These are phyloP conservation scores for Psilocybe azurescens DNA, from an alignment of 768 basidiomycete species.

Conservation along the genomic window DNA sequence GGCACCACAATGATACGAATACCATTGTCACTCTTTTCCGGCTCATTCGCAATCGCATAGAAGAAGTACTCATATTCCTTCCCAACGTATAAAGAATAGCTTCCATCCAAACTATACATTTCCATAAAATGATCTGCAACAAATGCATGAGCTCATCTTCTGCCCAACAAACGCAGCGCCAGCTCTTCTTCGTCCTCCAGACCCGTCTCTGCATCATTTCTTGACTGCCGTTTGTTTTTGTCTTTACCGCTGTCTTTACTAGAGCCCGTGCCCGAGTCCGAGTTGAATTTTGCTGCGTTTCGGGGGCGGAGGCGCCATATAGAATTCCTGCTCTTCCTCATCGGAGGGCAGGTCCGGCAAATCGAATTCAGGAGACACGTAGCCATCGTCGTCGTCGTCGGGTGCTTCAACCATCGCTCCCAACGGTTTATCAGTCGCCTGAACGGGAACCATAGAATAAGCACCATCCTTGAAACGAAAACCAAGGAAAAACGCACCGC, in stretches of 20 bases:
- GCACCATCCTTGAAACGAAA: constrained; percentile 17
- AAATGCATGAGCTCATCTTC: not conserved
- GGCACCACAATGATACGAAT: too few species aligned
- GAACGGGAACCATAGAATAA: constrained; percentile 5
- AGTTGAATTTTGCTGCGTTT: constrained; percentile 2
- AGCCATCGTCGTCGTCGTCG: constrained; percentile 58
- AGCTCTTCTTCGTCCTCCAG: constrained; percentile 52
- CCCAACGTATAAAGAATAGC: too few species aligned
- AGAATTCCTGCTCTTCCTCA: constrained; percentile 35
- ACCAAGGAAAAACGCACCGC: constrained; percentile 34
- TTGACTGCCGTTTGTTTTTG: constrained; percentile 17
- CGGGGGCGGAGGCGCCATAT: constrained; percentile 36
- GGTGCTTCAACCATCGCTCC: constrained; percentile 36
- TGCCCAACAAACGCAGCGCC: constrained; percentile 60
- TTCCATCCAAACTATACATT: too few species aligned
- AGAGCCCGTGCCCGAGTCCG: not conserved
- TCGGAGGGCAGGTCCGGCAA: constrained; percentile 39
- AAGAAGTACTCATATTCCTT: too few species aligned
- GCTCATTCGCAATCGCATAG: too few species aligned
- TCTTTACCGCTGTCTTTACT: not conserved
- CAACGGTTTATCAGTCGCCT: constrained; percentile 34
- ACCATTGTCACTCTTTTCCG: too few species aligned
- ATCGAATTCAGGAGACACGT: constrained; percentile 75
- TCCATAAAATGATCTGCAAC: too few species aligned
- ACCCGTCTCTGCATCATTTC: constrained; percentile 16